A percentile compares a stretch with the other conserved stretches of the same genome.
phyloP scores from a whole-genome alignment of 2,329 filamentous ascomycete genomes.

The Pseudogymnoascus sp. region DNA sequence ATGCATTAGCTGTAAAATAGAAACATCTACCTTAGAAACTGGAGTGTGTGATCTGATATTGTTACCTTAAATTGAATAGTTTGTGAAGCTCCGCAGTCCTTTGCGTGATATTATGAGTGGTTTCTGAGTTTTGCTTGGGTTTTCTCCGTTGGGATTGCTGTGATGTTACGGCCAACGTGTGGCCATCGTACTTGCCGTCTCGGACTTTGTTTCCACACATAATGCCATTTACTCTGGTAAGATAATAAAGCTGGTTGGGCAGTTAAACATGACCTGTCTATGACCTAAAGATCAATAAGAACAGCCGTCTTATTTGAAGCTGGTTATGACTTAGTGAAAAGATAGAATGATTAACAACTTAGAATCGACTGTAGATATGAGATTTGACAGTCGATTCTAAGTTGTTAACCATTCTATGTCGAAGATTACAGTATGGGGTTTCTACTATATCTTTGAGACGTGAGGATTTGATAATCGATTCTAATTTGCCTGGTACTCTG shows the following conservation, averaged over 20 bases:
- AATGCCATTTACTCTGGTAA: neutral
- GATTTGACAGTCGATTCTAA: neutral
- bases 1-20: constrained; percentile 10
- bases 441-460: neutral
- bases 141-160: neutral
- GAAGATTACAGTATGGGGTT: neutral
- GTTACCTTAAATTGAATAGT: constrained; percentile 6
- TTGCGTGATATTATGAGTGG: neutral
- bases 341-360: neutral
- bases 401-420: neutral
- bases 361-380: too few species aligned
- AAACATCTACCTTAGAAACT: constrained; percentile 9
- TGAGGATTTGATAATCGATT: neutral
- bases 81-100: neutral
- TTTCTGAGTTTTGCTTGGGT: neutral
- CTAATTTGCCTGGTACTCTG: neutral
- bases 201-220: neutral
- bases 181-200: neutral
- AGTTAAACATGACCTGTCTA: neutral
- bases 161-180: neutral
- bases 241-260: neutral
- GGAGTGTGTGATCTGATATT: constrained; percentile 7
- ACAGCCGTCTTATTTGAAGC: neutral
- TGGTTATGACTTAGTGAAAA: neutral
- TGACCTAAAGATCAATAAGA: neutral